Percentiles rank a stretch among this genome's conserved stretches.
phyloP scores from a whole-genome alignment of 441 rosid species.

The Raphanus hybrid region DNA sequence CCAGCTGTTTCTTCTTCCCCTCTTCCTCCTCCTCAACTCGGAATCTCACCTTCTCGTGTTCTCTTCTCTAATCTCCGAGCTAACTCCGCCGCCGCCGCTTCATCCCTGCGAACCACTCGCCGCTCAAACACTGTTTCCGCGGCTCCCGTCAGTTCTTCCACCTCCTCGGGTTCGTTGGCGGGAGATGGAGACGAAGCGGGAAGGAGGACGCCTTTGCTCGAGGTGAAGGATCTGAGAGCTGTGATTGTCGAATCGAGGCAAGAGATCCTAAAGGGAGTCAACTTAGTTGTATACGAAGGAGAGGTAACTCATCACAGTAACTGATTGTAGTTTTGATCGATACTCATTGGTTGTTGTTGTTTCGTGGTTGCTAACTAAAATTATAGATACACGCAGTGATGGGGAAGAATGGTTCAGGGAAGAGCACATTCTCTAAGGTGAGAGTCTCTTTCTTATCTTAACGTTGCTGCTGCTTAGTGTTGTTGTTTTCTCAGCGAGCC shows the following conservation, averaged over 20 bases:
- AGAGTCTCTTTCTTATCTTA: not conserved
- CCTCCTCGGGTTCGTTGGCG: constrained; percentile 37
- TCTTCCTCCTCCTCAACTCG: constrained; percentile 6
- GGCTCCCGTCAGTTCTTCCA: constrained; percentile 38
- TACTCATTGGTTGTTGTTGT: no score
- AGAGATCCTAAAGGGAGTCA: constrained; percentile 85
- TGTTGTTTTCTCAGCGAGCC: constrained; percentile 20
- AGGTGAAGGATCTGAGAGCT: constrained; percentile 78
- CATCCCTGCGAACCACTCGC: constrained; percentile 27
- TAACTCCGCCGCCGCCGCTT: constrained; percentile 33
- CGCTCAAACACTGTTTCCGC: constrained; percentile 35
- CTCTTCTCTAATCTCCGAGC: constrained; percentile 36
- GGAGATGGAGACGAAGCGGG: constrained; percentile 33
- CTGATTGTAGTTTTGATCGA: no score
- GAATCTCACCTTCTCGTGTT: constrained; percentile 33
- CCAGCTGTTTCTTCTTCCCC: constrained; percentile 23
- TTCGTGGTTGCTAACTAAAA: constrained; percentile 18
- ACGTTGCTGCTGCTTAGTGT: not conserved
- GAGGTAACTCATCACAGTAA: constrained; percentile 53
- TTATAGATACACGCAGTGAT: constrained; percentile 84
- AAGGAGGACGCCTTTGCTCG: constrained; percentile 66
- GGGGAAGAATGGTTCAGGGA: constrained; percentile 99
- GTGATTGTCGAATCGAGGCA: constrained; percentile 77
- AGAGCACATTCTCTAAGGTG: constrained; percentile 95
- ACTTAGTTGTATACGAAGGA: constrained; percentile 75